phyloP scores from a whole-genome alignment of 768 basidiomycete genomes.

The Astraeus odoratus region DNA sequence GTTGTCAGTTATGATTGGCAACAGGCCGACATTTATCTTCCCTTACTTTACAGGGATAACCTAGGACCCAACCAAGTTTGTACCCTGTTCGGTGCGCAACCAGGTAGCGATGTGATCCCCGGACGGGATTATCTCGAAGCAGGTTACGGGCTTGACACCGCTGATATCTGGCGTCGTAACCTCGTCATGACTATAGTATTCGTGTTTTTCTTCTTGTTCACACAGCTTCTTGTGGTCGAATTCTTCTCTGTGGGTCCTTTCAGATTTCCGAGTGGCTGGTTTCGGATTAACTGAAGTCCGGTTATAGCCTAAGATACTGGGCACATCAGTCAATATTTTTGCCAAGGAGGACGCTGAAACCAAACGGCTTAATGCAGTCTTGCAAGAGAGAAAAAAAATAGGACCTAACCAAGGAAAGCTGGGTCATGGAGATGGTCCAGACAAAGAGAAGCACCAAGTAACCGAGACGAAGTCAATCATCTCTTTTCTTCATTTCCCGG shows the following conservation, averaged over 20 bases:
- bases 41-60: slow-evolving; percentile 32
- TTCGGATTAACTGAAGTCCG: neutral
- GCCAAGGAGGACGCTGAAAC: slow-evolving; percentile 52
- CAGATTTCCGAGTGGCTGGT: too few species aligned
- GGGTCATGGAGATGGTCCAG: slow-evolving; percentile 22
- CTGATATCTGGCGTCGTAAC: slow-evolving; percentile 60
- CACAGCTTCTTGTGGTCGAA: slow-evolving; percentile 63
- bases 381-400: slow-evolving; percentile 47
- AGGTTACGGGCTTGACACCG: slow-evolving; percentile 40
- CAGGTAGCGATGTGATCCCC: slow-evolving; percentile 47
- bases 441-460: slow-evolving; percentile 13
- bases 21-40: too few species aligned
- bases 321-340: slow-evolving; percentile 47
- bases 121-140: slow-evolving; percentile 59
- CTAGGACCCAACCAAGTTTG: slow-evolving; percentile 71
- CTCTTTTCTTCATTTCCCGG: slow-evolving; percentile 1
- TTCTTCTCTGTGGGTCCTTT: slow-evolving; percentile 50
- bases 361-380: slow-evolving; percentile 46
- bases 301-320: slow-evolving; percentile 24
- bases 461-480: slow-evolving; percentile 9
- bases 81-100: slow-evolving; percentile 59
- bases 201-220: slow-evolving; percentile 59
- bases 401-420: slow-evolving; percentile 16
- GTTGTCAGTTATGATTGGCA: too few species aligned
- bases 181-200: slow-evolving; percentile 68